These are phyloP conservation scores for Darksidea phi DNA, from an alignment of 495 filamentous ascomycete species.

Conservation along the genomic window DNA sequence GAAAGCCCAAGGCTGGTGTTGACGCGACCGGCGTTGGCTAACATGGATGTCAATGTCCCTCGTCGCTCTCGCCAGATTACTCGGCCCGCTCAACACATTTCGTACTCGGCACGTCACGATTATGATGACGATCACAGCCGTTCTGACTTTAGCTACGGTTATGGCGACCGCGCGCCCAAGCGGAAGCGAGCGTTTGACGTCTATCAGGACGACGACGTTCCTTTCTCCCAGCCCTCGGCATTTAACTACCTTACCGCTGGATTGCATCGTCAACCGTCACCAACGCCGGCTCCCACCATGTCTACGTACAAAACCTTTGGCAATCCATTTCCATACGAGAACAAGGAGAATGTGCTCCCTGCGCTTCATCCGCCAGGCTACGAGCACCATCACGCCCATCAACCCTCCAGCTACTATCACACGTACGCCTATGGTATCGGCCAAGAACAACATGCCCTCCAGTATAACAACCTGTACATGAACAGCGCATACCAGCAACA, in stretches of 20 bases:
- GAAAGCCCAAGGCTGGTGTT: conserved; percentile 26
- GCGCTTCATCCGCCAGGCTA: conserved; percentile 11
- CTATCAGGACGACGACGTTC: conserved; percentile 38
- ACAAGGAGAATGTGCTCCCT: conserved; percentile 33
- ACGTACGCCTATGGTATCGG: conserved; percentile 24
- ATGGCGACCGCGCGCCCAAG: conserved; percentile 7
- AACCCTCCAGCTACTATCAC: conserved; percentile 10
- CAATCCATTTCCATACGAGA: conserved; percentile 19
- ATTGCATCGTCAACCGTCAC: conserved; percentile 32
- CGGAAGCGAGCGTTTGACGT: conserved; percentile 35
- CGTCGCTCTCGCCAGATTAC: conserved; percentile 19
- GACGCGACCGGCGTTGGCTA: conserved; percentile 27
- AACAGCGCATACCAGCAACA: conserved; percentile 27
- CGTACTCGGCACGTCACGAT: conserved; percentile 2
- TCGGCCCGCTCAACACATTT: conserved; percentile 5
- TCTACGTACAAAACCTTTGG: conserved; percentile 26
- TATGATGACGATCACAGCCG: conserved; percentile 25
- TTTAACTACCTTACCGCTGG: conserved; percentile 37
- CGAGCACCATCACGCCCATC: conserved; percentile 15
- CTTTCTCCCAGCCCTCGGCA: conserved; percentile 37
- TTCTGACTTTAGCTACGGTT: conserved; percentile 22
- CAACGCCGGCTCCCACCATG: conserved; percentile 18
- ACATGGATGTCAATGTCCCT: conserved; percentile 31
- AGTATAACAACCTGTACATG: conserved; percentile 19
- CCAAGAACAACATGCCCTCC: conserved; percentile 20